Percentiles rank a stretch among this genome's conserved stretches.
phyloP scores from a whole-genome alignment of 2,329 filamentous ascomycete species.

The Sordariomycetes sp. region DNA sequence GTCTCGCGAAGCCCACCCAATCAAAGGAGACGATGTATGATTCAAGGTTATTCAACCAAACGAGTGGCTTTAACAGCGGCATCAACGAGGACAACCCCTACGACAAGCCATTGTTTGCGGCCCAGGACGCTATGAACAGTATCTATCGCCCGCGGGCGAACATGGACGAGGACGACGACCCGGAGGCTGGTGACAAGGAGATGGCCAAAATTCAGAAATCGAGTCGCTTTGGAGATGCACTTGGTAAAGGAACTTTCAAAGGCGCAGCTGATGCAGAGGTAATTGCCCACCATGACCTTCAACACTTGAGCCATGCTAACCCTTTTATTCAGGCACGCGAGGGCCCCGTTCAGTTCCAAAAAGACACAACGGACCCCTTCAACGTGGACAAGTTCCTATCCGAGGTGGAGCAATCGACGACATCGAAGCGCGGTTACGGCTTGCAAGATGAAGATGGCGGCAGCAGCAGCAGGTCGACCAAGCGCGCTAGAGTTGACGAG shows the following conservation, averaged over 20 bases:
- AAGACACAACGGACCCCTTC: conserved; percentile 77
- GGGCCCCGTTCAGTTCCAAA: conserved; percentile 94
- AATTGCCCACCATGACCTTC: conserved; percentile 1
- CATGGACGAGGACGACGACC: conserved; percentile 68
- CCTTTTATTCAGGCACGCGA: conserved; percentile 53
- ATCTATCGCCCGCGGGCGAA: conserved; percentile 81
- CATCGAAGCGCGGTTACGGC: conserved; percentile 66
- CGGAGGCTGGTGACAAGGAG: conserved; percentile 70
- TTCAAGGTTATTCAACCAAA: conserved; percentile 88
- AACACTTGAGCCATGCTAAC: background rate
- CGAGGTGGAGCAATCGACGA: conserved; percentile 57
- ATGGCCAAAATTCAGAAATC: conserved; percentile 83
- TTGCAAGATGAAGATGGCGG: conserved; percentile 53
- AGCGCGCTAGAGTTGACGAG: conserved; percentile 67
- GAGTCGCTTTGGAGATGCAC: conserved; percentile 73
- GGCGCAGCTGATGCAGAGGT: conserved; percentile 76
- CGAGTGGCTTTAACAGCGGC: conserved; percentile 79
- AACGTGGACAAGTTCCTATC: conserved; percentile 90
- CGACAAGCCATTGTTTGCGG: conserved; percentile 93
- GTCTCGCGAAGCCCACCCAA: conserved; percentile 88
- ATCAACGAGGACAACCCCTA: conserved; percentile 98
- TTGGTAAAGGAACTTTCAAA: conserved; percentile 87
- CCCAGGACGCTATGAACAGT: conserved; percentile 86
- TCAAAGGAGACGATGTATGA: conserved; percentile 95
- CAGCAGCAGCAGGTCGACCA: conserved; percentile 39